Evolutionary conservation across 331 rosid species (phyloP).

Genomic region (Ulmus americana): DNA sequence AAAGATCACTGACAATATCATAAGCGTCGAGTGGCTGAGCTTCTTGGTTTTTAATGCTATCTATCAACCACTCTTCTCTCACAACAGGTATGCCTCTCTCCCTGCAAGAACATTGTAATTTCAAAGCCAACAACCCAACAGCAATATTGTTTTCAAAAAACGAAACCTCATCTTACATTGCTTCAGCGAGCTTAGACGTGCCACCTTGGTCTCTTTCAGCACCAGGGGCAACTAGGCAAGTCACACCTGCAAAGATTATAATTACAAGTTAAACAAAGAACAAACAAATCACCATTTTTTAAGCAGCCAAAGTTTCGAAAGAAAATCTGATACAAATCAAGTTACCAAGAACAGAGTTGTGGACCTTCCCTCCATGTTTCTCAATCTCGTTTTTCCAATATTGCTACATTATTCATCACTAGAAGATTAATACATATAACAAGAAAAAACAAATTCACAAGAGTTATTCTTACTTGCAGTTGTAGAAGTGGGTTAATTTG

Average conservation of each 20-base stretch:
- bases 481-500: neutral
- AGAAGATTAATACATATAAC: conserved; percentile 6
- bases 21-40: conserved; percentile 72
- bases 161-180: conserved; percentile 39
- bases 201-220: conserved; percentile 79
- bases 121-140: too few relatives aligned
- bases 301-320: neutral
- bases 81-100: conserved; percentile 61
- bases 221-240: conserved; percentile 64
- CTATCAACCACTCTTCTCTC: conserved; percentile 63
- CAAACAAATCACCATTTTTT: neutral
- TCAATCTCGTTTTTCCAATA: conserved; percentile 66
- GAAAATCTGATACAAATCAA: neutral
- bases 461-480: too few relatives aligned
- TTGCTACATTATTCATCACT: conserved; percentile 31
- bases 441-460: neutral
- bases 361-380: conserved; percentile 70
- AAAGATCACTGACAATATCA: conserved; percentile 65
- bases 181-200: conserved; percentile 69
- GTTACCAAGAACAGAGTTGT: conserved; percentile 66
- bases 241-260: conserved; percentile 45
- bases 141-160: too few relatives aligned
- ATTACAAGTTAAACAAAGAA: conserved; percentile 5
- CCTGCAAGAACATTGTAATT: conserved; percentile 31
- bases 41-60: conserved; percentile 72